Conservation (phyloP, 352 stramenopile genomes). For the Phytophthora hibernalis region DNA sequence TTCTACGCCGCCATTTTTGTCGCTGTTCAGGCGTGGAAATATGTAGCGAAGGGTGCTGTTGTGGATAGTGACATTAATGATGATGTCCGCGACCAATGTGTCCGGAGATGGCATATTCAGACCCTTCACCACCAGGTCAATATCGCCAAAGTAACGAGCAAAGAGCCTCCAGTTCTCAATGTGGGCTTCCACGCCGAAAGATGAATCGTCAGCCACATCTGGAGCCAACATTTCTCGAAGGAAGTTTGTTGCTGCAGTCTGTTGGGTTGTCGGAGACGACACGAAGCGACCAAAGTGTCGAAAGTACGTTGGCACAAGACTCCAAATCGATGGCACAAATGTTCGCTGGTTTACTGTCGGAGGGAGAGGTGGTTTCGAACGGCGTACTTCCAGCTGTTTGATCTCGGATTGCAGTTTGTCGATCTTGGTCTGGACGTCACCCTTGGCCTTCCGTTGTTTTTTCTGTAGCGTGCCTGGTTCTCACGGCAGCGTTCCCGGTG, state of each 20-base stretch:
- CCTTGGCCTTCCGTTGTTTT: not conserved
- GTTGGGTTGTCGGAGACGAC: not conserved
- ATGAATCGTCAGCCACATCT: not conserved
- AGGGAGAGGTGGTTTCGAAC: not conserved
- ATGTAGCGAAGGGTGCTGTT: not conserved
- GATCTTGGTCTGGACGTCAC: not conserved
- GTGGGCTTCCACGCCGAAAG: not conserved
- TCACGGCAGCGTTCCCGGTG: not conserved
- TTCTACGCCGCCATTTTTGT: not conserved
- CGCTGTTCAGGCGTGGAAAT: slow-evolving; percentile 1
- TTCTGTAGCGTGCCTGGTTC: not conserved
- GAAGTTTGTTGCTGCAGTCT: not conserved
- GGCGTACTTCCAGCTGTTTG: not conserved
- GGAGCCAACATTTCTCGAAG: not conserved
- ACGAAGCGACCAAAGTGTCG: not conserved
- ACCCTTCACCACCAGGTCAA: not conserved
- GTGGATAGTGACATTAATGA: not conserved
- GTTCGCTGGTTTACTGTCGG: too few species aligned
- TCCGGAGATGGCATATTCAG: not conserved
- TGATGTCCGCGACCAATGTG: not conserved
- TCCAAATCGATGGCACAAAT: not conserved
- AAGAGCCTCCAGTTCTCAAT: not conserved
- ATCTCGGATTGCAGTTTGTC: not conserved
- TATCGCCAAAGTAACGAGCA: not conserved
- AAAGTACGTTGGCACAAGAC: not conserved